Evolutionary conservation across 805 yeast genomes (phyloP).

Genomic region (Lachancea fermentati): DNA sequence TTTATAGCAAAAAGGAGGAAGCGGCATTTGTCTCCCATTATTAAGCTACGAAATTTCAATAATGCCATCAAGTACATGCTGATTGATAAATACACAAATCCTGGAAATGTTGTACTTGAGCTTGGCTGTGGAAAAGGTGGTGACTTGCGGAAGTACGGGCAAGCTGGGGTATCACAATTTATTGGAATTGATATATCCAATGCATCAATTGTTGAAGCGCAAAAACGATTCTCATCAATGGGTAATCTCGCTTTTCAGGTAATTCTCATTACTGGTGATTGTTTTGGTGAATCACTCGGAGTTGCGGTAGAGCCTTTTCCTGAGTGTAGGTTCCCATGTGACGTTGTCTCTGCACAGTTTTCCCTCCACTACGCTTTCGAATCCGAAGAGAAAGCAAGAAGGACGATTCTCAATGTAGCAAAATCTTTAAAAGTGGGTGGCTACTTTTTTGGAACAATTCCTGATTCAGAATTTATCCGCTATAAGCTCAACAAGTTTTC

Average conservation of each 20-base stretch:
- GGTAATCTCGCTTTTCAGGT: constrained; percentile 64
- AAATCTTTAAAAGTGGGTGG: constrained; percentile 78
- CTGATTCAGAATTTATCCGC: constrained; percentile 79
- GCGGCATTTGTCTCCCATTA: constrained; percentile 75
- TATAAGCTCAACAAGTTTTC: constrained; percentile 52
- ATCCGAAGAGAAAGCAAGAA: constrained; percentile 71
- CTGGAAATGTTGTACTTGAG: constrained; percentile 62
- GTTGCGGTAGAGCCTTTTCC: constrained; percentile 64
- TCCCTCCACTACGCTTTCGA: constrained; percentile 94
- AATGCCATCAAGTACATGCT: constrained; percentile 86
- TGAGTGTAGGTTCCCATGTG: constrained; percentile 70
- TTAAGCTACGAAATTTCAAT: constrained; percentile 81
- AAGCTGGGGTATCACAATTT: constrained; percentile 64
- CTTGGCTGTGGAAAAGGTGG: constrained; percentile 99
- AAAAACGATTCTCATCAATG: constrained; percentile 57
- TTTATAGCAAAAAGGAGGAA: constrained; percentile 54
- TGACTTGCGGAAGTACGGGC: constrained; percentile 84
- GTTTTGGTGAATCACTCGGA: constrained; percentile 67
- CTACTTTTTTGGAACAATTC: constrained; percentile 86
- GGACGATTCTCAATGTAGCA: constrained; percentile 67
- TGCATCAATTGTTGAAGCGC: constrained; percentile 80
- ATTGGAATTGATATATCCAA: constrained; percentile 92
- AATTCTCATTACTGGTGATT: constrained; percentile 88
- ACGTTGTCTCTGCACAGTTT: constrained; percentile 84
- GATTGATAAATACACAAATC: constrained; percentile 59